These are phyloP conservation scores for Aspergillus phoenicis DNA, from an alignment of 2,329 filamentous ascomycete genomes.

Conservation along the genomic window DNA sequence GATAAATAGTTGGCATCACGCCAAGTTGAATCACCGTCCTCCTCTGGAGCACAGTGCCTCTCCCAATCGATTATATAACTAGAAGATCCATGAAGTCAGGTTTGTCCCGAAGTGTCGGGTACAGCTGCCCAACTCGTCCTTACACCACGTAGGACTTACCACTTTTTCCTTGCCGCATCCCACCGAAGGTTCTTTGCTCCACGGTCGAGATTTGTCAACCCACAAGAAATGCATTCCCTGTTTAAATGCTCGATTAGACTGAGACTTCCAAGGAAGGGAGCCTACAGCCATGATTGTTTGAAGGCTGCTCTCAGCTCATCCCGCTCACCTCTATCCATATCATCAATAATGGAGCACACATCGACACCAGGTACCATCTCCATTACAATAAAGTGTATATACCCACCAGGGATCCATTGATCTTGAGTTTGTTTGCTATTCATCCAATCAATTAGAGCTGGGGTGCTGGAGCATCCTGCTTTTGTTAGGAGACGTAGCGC, in stretches of 20 bases:
- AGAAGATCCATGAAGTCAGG: neutral
- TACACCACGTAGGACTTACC: neutral
- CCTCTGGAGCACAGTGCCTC: neutral
- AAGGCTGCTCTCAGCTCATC: neutral
- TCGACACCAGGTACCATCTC: conserved; percentile 4
- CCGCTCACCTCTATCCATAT: neutral
- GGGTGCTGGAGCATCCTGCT: conserved; percentile 1
- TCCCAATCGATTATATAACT: neutral
- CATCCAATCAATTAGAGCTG: neutral
- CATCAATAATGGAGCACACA: neutral
- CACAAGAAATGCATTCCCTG: neutral
- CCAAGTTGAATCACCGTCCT: no score
- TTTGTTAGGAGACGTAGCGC: neutral
- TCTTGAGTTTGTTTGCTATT: neutral
- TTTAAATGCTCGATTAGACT: neutral
- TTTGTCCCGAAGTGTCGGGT: neutral
- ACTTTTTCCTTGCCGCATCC: neutral
- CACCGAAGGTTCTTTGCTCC: conserved; percentile 2
- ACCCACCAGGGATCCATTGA: conserved; percentile 6
- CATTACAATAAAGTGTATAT: conserved; percentile 3
- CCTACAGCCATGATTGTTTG: conserved; percentile 3
- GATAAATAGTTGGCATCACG: no score
- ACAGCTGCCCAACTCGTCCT: no score
- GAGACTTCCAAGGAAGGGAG: no score
- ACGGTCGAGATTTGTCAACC: neutral